Percentiles rank a stretch among this genome's conserved stretches.
Conservation (phyloP, 139 green algal species). For the Monoraphidium neglectum region DNA sequence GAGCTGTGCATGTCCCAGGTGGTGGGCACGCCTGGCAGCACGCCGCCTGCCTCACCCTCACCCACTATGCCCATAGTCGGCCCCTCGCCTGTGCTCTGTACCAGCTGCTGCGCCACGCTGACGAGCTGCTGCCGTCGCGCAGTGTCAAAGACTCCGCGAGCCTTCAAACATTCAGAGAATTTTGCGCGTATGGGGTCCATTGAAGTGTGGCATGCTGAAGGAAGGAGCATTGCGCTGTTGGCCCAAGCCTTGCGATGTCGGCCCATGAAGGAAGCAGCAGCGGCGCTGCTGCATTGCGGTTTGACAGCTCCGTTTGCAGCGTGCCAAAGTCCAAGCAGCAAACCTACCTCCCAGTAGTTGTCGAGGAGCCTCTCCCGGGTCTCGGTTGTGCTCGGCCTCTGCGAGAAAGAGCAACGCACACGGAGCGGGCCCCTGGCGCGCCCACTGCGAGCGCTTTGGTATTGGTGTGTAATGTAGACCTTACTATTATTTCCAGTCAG, state of each 20-base stretch:
- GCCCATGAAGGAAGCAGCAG: too few species aligned
- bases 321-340: neutral
- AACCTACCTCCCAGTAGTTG: constrained; percentile 29
- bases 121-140: constrained; percentile 28
- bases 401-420: too few species aligned
- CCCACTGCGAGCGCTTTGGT: too few species aligned
- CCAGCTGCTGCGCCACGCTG: constrained; percentile 6
- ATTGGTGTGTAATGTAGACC: too few species aligned
- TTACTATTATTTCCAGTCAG: too few species aligned
- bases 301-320: neutral
- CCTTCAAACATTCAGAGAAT: too few species aligned
- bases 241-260: too few species aligned
- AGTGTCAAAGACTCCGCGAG: constrained; percentile 34
- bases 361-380: constrained; percentile 20
- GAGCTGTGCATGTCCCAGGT: constrained; percentile 31
- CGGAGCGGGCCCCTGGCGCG: too few species aligned
- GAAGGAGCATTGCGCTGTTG: neutral
- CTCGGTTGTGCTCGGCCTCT: too few species aligned
- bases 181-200: too few species aligned
- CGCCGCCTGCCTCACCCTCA: neutral
- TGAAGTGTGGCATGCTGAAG: neutral
- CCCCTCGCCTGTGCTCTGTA: neutral
- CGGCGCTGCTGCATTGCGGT: too few species aligned
- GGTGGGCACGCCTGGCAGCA: constrained; percentile 36
- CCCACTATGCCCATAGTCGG: constrained; percentile 13